Conservation (phyloP, 2,329 filamentous ascomycete species). For the Tolypocladium paradoxum region DNA sequence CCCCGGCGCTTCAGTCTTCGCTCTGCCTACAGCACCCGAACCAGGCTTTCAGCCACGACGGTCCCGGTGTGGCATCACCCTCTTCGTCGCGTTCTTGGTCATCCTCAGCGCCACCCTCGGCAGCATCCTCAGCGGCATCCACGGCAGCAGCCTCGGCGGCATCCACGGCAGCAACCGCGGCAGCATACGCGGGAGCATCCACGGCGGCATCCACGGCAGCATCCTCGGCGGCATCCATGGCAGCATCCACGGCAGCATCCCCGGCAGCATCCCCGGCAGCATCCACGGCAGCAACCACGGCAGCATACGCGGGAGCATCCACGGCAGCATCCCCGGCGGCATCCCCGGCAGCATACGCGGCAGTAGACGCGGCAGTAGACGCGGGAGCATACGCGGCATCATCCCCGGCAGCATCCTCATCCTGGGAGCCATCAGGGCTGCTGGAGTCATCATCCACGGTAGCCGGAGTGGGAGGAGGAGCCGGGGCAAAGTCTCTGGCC, state of each 20-base stretch:
- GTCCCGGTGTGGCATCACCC: not conserved
- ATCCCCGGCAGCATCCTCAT: slow-evolving; percentile 12
- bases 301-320: no score
- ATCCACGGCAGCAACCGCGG: no score
- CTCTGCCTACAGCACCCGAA: slow-evolving; percentile 4
- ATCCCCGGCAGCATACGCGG: no score
- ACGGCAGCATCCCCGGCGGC: no score
- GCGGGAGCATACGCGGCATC: no score
- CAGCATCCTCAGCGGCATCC: slow-evolving; percentile 7
- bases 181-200: no score
- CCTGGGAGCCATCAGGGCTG: not conserved
- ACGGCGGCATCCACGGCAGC: no score
- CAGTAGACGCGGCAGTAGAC: no score
- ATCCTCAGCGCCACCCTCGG: slow-evolving; percentile 11
- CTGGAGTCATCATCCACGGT: not conserved
- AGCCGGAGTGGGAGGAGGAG: not conserved
- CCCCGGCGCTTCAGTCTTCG: slow-evolving; percentile 9
- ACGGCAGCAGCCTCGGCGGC: not conserved
- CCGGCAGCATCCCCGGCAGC: no score
- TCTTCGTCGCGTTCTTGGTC: not conserved
- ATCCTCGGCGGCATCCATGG: no score
- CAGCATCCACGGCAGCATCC: no score
- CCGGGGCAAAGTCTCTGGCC: slow-evolving; percentile 3
- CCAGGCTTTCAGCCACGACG: slow-evolving; percentile 1
- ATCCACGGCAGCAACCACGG: no score